Base-by-base conservation (phyloP, 805 yeast species). In the Sugiyamaella qingdaonensis region DNA sequence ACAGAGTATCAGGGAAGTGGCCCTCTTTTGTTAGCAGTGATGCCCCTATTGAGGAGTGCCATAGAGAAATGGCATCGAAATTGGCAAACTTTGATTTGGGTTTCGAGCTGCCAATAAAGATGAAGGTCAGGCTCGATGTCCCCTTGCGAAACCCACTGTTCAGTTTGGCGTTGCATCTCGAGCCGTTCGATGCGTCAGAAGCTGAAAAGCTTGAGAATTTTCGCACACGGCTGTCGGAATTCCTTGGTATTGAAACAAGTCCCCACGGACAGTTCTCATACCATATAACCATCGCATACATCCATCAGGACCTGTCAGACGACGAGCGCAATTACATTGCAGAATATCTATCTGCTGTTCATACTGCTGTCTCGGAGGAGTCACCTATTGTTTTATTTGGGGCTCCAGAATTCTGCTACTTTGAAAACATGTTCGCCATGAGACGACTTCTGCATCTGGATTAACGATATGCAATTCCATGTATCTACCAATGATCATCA, bases 331-430 rank as follows among this genome's bases (percentile, higher is more conserved):
- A 16, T 4, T 21, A 35, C 13, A 8, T 35, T 32, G 21, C 11
- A 13, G 35, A 48, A 4, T 10, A 7, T 8, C 2, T 41, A 10
- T 13, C 21, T n/a, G 7, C 14, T 10, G 11, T 48, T 16, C 51
- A 48, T 24, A 21, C 13, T 11, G 10, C 21, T 10, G 13, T 37
- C 10, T 18, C 45, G 10, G 5, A 8, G 19, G 21, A 29, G 48
- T 7, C 45, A 13, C 43, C 51, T n/a, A 32, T 36, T 13, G 11
- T 48, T 2, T 48, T 14, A 36, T 48, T 48, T 19, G 45, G 18
- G 9, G 51, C 51, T 10, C 51, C 51, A 35, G 51, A 48, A 48
- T 48, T 35, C 29, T 48, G 51, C 24, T 34, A 11, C 24, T 48
- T 35, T 16, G 19, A 35, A n/a, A 31, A 48, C 29, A 48, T 48